These are phyloP conservation scores for Vigna mungo DNA, from an alignment of 306 rosid species.

Conservation along the genomic window DNA sequence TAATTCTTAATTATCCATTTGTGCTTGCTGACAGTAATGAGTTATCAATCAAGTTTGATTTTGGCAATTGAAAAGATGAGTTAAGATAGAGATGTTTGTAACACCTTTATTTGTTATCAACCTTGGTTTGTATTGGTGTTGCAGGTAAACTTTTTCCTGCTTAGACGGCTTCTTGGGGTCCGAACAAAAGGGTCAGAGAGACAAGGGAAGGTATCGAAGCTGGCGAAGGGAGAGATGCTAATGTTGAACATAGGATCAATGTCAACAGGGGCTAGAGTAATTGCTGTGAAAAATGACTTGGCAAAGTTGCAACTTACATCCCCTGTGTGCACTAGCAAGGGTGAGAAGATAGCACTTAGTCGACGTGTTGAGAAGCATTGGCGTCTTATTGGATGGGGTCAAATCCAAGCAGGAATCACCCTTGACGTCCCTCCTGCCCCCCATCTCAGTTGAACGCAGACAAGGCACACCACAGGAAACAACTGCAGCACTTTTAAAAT, in stretches of 20 bases:
- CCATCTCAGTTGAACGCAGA: conserved; percentile 28
- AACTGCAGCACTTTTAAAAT: too few species aligned
- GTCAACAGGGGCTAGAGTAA: conserved; percentile 88
- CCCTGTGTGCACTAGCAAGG: conserved; percentile 95
- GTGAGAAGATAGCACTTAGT: conserved; percentile 94
- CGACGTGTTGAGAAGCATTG: conserved; percentile 97
- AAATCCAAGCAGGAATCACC: conserved; percentile 91
- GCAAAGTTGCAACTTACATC: conserved; percentile 90
- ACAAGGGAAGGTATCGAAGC: conserved; percentile 92
- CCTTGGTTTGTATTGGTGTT: conserved; percentile 31
- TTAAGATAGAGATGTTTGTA: neutral
- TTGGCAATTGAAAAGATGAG: neutral
- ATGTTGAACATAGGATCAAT: conserved; percentile 98
- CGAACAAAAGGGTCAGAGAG: conserved; percentile 91
- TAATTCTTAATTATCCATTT: conserved; percentile 18
- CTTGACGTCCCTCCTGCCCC: conserved; percentile 76
- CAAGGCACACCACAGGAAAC: neutral
- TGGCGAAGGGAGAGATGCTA: conserved; percentile 83
- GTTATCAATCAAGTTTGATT: neutral
- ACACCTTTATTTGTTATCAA: neutral
- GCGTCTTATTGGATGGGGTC: conserved; percentile 98
- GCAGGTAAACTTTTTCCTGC: conserved; percentile 94
- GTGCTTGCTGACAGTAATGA: conserved; percentile 5
- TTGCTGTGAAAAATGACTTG: conserved; percentile 87
- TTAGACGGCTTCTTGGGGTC: conserved; percentile 89